Percentiles rank a stretch among this genome's conserved stretches.
Conservation (phyloP, 2,329 filamentous ascomycete species). For the Lecanicillium sp. region DNA sequence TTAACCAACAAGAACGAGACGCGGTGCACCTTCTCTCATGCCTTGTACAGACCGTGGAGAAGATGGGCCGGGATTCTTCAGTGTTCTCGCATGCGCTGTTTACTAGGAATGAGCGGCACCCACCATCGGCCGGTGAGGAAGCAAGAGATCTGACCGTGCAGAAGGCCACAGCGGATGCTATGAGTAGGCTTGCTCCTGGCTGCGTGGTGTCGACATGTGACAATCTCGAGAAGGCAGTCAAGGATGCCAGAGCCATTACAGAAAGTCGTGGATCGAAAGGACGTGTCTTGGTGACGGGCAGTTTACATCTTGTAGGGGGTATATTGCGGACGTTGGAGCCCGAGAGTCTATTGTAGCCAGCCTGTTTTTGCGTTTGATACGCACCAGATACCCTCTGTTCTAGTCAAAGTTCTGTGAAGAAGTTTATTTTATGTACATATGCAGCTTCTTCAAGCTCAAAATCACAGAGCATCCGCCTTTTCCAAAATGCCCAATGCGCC, state of each 20-base stretch:
- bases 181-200: conserved; percentile 46
- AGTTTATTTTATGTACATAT: conserved; percentile 4
- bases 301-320: conserved; percentile 76
- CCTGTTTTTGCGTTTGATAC: not conserved
- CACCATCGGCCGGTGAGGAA: conserved; percentile 19
- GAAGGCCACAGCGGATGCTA: conserved; percentile 52
- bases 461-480: conserved; percentile 33
- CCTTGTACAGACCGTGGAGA: conserved; percentile 50
- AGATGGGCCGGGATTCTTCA: conserved; percentile 21
- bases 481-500: conserved; percentile 44
- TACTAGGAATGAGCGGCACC: conserved; percentile 57
- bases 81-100: conserved; percentile 71
- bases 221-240: conserved; percentile 65
- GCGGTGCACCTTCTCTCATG: conserved; percentile 56
- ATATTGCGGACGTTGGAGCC: conserved; percentile 63
- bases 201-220: conserved; percentile 44
- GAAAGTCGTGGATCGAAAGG: conserved; percentile 30
- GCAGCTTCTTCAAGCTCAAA: not conserved
- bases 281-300: conserved; percentile 71
- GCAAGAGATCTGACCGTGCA: conserved; percentile 54
- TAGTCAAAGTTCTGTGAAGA: not conserved
- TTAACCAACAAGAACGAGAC: conserved; percentile 88
- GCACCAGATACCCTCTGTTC: not conserved
- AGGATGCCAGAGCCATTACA: conserved; percentile 38
- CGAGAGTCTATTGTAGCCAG: conserved; percentile 24